Evolutionary conservation across 176 grass and related monocot genomes (phyloP), one percentile per base, ranked within the genome.

Genomic region (Secale cereale): DNA sequence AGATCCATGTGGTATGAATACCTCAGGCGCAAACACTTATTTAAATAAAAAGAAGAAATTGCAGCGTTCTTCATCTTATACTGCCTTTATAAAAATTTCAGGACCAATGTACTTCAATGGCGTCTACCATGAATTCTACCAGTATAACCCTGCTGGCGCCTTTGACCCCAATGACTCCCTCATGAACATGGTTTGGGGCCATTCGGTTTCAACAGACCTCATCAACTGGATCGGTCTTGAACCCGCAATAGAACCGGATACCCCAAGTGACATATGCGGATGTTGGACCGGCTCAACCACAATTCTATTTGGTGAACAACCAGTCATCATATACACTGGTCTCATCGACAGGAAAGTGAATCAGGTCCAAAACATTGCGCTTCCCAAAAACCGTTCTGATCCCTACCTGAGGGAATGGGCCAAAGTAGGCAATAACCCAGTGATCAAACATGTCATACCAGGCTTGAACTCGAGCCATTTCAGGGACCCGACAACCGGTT

Each of bases 81-180:
- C 4, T 37, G 31, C 28, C 70, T 65, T 31, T 28, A 43, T 28
- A 79, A 57, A 59, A 75, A 50, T 70, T 70, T 83, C 88, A 98
- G 95, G 95, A 54, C 95, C 95, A 12, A 92, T 98, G 93, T 98
- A 95, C 89, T 94, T 87, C 91, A 98, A 92, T 48, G 95, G 95
- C 57, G 50, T 95, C 79, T 98, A 98, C 79, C 95, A 98, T 46
- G 78, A 90, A 20, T 95, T 98, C 81, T 98, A 95, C 85, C 96
- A 98, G 20, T 57, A 57, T 57, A 57, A 57, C 54, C 54, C 54
- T 1, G 54, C 2, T 22, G 54, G 54, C 20, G 2, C 54, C 20
- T 57, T 57, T 9, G 54, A 57, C 54, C 54, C 54, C 54, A 57
- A 57, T 57, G 54, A 57, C 54, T 57, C 54, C 54, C 54, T 57